Conservation (phyloP, 176 grass and related monocot genomes). For the Cenchrus americanus region DNA sequence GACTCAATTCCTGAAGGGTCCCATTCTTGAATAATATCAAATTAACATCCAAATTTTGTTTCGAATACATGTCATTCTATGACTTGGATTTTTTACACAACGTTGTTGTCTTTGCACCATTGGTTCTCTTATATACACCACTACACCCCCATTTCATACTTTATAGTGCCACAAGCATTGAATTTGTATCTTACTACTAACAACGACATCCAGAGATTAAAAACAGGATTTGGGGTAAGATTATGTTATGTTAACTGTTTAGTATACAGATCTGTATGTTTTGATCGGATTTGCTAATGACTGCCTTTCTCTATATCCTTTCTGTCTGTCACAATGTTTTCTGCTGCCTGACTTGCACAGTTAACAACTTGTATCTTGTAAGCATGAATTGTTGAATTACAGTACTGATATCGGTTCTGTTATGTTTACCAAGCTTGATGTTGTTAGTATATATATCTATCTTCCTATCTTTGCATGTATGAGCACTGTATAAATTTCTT, state of each 20-base stretch:
- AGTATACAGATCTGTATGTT: background rate
- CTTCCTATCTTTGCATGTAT: background rate
- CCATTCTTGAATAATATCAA: conserved; percentile 1
- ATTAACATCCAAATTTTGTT: background rate
- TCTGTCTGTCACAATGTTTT: conserved; percentile 28
- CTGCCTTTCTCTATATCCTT: background rate
- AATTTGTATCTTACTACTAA: background rate
- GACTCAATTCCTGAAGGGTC: background rate
- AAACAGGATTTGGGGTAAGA: conserved; percentile 5
- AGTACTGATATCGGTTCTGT: background rate
- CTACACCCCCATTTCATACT: background rate
- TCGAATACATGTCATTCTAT: background rate
- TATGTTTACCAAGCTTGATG: conserved; percentile 17
- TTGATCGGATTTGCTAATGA: background rate
- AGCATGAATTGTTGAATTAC: background rate
- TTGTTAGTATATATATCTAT: background rate
- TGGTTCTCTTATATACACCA: background rate
- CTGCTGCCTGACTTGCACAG: background rate
- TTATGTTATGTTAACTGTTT: background rate
- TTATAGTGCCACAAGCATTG: background rate
- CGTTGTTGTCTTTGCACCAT: background rate
- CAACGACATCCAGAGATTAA: background rate
- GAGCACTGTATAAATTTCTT: background rate
- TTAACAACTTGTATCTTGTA: conserved; percentile 7
- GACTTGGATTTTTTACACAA: background rate